Evolutionary conservation across 208 protist genomes (phyloP).

Genomic region (Trypanosomatidae sp.): DNA sequence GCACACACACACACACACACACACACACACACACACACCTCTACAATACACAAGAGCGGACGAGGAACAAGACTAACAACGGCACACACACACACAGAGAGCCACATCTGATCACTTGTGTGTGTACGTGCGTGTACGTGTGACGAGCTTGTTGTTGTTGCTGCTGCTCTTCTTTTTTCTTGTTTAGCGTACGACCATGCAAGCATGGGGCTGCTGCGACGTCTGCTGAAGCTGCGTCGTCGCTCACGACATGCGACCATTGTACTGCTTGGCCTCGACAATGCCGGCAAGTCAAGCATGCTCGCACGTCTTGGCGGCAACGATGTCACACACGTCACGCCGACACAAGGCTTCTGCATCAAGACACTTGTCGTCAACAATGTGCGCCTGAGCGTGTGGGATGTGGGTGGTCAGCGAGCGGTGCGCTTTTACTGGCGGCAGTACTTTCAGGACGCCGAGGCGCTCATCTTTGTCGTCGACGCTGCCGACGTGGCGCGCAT

Average conservation of each 20-base stretch:
- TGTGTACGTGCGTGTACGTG: background rate
- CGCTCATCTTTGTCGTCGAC: constrained; percentile 92
- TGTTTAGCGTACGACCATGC: background rate
- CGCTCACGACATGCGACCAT: constrained; percentile 74
- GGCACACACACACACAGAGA: background rate
- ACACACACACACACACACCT: too few relatives aligned
- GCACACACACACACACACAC: background rate
- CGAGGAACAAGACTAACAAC: too few relatives aligned
- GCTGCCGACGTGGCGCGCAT: constrained; percentile 75
- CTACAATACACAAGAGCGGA: too few relatives aligned
- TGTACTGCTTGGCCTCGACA: constrained; percentile 95
- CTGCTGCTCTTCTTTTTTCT: background rate
- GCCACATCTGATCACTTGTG: background rate
- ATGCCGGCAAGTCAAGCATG: constrained; percentile 95
- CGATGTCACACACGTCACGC: constrained; percentile 86
- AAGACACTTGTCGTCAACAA: constrained; percentile 85
- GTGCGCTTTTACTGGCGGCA: constrained; percentile 95
- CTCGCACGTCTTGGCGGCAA: constrained; percentile 90
- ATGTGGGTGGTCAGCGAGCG: constrained; percentile 92
- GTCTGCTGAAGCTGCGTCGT: constrained; percentile 77
- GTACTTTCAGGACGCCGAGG: constrained; percentile 93
- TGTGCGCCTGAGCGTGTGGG: constrained; percentile 96
- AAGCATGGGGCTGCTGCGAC: constrained; percentile 85
- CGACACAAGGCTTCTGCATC: constrained; percentile 97
- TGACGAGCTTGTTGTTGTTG: background rate